Evolutionary conservation across 176 grass and related monocot genomes (phyloP), one percentile per base, ranked within the genome.

Genomic region (Triticum turgidum): DNA sequence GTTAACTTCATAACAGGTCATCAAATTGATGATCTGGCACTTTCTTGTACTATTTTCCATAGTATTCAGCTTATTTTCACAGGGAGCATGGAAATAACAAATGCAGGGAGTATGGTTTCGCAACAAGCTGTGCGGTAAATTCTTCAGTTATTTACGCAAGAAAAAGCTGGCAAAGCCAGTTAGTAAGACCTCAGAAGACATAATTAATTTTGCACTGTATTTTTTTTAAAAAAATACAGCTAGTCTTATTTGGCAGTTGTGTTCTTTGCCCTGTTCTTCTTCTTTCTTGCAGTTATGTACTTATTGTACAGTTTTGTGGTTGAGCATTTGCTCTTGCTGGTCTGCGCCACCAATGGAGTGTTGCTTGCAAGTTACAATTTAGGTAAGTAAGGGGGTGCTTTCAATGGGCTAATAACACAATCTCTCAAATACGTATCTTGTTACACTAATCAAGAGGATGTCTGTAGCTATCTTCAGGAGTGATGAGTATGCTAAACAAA

Each of bases 301-400:
- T 76, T 72, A 14, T 30, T 5, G 13, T 30, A 76, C 0, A 1
- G 42, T 17, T 74, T 27, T 75, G 39, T 45, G 9, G 41, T 29
- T 75, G 47, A 45, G 9, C 4, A 18, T 76, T 76, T 76, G 72
- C 72, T 17, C 22, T 74, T 74, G 11, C 21, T 58, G 54, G 54
- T 58, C 2, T 58, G 56, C 56, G 0, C 18, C 56, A 11, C 67
- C 54, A 34, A 17, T n/a, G 18, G 13, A 68, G 24, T 33, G 44
- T 33, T 89, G 7, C 32, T 11, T 89, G 82, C 44, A 85, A 59
- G 11, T 32, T 76, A 76, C 30, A 70, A 44, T 20, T 84, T 49
- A 61, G 17, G 11, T 45, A 24, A 75, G 34, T 37, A 68, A 37
- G 6, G 18, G 13, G 70, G 20, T 21, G 63, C 22, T 20, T 39